phyloP scores from a whole-genome alignment of 192 early-diverging fungal genomes.

The Entomortierella parvispora region DNA sequence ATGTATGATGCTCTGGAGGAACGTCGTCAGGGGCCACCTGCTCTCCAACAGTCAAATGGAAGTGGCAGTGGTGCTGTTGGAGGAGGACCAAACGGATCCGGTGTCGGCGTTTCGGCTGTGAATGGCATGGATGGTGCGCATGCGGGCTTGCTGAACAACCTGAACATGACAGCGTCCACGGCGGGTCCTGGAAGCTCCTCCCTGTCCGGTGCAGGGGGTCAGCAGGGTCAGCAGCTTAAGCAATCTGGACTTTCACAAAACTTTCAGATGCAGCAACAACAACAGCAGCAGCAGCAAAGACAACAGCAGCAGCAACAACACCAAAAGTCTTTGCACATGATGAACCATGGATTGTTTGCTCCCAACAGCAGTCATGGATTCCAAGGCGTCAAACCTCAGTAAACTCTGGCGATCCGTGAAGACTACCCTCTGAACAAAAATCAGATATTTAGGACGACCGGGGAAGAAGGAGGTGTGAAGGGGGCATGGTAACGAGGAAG shows the following conservation, averaged over 20 bases:
- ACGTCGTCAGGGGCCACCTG: constrained; percentile 49
- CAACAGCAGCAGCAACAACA: constrained; percentile 29
- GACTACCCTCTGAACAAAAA: no score
- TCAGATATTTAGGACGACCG: no score
- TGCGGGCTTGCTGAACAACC: constrained; percentile 20
- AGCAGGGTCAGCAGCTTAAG: constrained; percentile 9
- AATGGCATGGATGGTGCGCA: constrained; percentile 29
- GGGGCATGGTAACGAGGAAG: no score
- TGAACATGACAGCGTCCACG: constrained; percentile 30
- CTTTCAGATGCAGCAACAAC: constrained; percentile 13
- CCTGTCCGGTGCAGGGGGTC: neutral
- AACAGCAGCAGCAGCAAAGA: constrained; percentile 13
- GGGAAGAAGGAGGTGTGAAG: no score
- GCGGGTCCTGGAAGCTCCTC: neutral
- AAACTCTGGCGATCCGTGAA: neutral
- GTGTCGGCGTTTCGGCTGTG: neutral
- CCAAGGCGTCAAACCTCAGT: neutral
- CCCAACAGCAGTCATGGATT: constrained; percentile 7
- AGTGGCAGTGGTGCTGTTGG: no score
- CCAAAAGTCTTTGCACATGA: constrained; percentile 43
- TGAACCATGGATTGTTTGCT: constrained; percentile 30
- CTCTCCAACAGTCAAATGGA: neutral
- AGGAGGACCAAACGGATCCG: constrained; percentile 23
- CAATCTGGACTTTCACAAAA: constrained; percentile 11
- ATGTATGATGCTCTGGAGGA: constrained; percentile 93